A percentile compares a stretch with the other conserved stretches of the same genome.
phyloP scores from a whole-genome alignment of 179 eudicot species.

The Dionaea muscipula region DNA sequence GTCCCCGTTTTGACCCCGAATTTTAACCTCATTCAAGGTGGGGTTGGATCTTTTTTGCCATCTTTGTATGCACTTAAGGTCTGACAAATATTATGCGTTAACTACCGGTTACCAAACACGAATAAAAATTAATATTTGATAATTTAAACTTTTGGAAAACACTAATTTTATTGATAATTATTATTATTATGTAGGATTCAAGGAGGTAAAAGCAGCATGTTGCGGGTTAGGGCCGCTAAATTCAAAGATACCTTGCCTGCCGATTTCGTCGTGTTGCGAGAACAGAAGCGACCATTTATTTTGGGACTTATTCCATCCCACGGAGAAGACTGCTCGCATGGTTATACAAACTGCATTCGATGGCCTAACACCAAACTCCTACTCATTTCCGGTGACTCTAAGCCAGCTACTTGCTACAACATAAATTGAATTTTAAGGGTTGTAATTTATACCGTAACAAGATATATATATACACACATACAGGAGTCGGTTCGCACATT shows the following conservation, averaged over 20 bases:
- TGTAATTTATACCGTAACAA: no score
- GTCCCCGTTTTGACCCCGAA: no score
- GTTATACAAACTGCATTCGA: constrained; percentile 25
- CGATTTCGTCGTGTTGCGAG: constrained; percentile 39
- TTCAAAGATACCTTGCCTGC: constrained; percentile 42
- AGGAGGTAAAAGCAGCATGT: constrained; percentile 51
- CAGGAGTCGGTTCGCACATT: no score
- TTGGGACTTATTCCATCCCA: constrained; percentile 80
- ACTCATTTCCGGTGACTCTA: constrained; percentile 36
- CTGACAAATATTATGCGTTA: no score
- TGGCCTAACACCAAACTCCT: constrained; percentile 26
- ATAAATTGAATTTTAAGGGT: no score
- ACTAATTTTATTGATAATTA: background rate
- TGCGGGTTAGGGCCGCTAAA: constrained; percentile 59
- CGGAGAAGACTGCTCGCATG: constrained; percentile 35
- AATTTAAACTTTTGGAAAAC: background rate
- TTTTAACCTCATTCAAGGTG: no score
- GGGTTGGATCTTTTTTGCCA: background rate
- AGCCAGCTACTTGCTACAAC: constrained; percentile 21
- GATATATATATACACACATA: no score
- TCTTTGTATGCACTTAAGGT: background rate
- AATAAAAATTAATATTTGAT: background rate
- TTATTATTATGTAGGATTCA: constrained; percentile 56
- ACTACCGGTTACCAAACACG: no score
- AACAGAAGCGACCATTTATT: constrained; percentile 54